A percentile compares a stretch with the other conserved stretches of the same genome.
These are phyloP conservation scores for Boletus rubescentipes DNA, from an alignment of 768 basidiomycete genomes.

Conservation along the genomic window DNA sequence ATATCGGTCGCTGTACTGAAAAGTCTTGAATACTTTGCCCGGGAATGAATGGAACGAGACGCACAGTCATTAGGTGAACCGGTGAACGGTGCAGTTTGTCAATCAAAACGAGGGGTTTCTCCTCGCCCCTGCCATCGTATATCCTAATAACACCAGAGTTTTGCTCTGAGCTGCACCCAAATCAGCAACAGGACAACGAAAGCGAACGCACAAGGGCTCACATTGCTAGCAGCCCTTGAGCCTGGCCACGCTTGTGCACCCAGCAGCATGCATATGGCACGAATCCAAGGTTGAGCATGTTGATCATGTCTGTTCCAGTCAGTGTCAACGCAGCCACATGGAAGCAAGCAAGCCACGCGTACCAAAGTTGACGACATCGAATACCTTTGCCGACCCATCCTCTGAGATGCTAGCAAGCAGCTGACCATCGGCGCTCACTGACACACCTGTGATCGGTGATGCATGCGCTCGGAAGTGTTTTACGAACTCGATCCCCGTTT, in stretches of 20 bases:
- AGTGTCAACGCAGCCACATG: neutral
- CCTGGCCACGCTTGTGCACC: constrained; percentile 89
- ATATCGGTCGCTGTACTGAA: constrained; percentile 85
- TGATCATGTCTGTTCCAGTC: constrained; percentile 85
- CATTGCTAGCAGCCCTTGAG: constrained; percentile 86
- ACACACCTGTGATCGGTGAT: constrained; percentile 72
- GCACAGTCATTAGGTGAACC: constrained; percentile 87
- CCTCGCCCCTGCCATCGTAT: constrained; percentile 90
- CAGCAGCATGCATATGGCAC: constrained; percentile 89
- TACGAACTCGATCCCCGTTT: constrained; percentile 93
- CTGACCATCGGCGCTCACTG: constrained; percentile 88
- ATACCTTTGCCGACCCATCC: constrained; percentile 91
- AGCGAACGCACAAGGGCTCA: constrained; percentile 41
- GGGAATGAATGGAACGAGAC: constrained; percentile 28
- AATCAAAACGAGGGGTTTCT: constrained; percentile 71
- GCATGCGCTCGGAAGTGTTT: constrained; percentile 97
- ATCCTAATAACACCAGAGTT: constrained; percentile 73
- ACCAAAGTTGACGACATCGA: constrained; percentile 99
- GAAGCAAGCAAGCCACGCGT: constrained; percentile 28
- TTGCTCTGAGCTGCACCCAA: constrained; percentile 67
- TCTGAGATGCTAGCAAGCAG: constrained; percentile 90
- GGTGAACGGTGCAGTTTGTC: constrained; percentile 81
- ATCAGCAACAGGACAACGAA: constrained; percentile 7
- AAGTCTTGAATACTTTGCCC: neutral
- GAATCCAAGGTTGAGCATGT: constrained; percentile 89